A percentile compares a stretch with the other conserved stretches of the same genome.
Evolutionary conservation across 345 rosid genomes (phyloP).

Genomic region (Pelargonium nanum): DNA sequence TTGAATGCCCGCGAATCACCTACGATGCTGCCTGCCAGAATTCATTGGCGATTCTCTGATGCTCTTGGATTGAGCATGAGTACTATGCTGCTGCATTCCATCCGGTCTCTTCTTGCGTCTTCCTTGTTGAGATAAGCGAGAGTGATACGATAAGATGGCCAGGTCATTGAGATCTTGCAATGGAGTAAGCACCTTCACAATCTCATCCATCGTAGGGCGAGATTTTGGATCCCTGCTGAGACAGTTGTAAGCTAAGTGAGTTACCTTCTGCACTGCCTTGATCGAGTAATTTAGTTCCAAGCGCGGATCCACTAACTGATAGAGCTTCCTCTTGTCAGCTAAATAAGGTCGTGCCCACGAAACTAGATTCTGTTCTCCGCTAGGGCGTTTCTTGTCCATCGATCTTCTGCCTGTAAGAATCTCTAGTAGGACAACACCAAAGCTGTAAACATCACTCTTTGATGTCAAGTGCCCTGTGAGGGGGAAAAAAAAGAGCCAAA

Average conservation of each 20-base stretch:
- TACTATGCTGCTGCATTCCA: conserved; percentile 24
- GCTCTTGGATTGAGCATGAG: conserved; percentile 31
- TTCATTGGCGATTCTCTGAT: conserved; percentile 44
- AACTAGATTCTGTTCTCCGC: conserved; percentile 80
- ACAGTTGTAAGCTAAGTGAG: conserved; percentile 59
- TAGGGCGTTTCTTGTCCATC: conserved; percentile 90
- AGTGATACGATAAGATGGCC: conserved; percentile 49
- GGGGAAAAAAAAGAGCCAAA: conserved; percentile 8
- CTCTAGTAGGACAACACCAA: conserved; percentile 89
- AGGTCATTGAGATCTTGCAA: conserved; percentile 57
- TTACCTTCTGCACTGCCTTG: conserved; percentile 63
- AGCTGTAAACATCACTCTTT: conserved; percentile 92
- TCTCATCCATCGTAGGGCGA: conserved; percentile 63
- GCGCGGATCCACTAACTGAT: conserved; percentile 71
- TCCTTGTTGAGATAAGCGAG: conserved; percentile 53
- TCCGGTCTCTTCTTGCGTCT: conserved; percentile 57
- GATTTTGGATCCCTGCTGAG: conserved; percentile 61
- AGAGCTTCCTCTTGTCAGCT: conserved; percentile 68
- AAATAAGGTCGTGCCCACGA: conserved; percentile 85
- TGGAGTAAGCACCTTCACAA: conserved; percentile 52
- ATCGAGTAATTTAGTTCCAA: conserved; percentile 80
- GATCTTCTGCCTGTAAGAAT: conserved; percentile 89
- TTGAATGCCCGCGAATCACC: conserved; percentile 22
- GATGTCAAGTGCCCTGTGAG: conserved; percentile 77
- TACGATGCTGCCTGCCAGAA: conserved; percentile 40